Percentiles rank a stretch among this genome's conserved stretches.
These are phyloP conservation scores for Russula dissimulans DNA, from an alignment of 768 basidiomycete species.

Conservation along the genomic window DNA sequence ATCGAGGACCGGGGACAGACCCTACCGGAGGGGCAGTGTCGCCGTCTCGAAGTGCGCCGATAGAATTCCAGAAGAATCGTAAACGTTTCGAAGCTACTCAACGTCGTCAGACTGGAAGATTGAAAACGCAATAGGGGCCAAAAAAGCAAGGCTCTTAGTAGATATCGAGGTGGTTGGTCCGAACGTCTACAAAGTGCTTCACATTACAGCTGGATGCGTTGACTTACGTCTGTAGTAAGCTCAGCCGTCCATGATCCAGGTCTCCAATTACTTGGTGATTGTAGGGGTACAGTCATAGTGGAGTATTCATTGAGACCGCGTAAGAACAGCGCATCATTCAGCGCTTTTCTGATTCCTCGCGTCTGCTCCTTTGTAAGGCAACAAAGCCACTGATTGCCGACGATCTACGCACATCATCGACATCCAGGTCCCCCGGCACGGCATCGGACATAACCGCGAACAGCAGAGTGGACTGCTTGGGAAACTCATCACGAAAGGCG, in stretches of 20 bases:
- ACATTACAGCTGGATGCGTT: neutral
- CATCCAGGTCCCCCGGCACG: conserved; percentile 22
- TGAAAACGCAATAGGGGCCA: neutral
- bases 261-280: conserved; percentile 25
- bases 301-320: conserved; percentile 25
- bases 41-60: conserved; percentile 30
- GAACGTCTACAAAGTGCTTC: neutral
- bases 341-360: conserved; percentile 31
- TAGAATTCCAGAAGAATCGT: conserved; percentile 30
- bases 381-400: neutral
- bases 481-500: conserved; percentile 57
- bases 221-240: conserved; percentile 24
- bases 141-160: neutral
- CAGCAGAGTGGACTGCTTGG: conserved; percentile 48
- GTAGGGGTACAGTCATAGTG: conserved; percentile 27
- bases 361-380: conserved; percentile 25
- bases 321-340: conserved; percentile 55
- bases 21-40: conserved; percentile 29
- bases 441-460: conserved; percentile 50
- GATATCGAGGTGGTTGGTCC: neutral
- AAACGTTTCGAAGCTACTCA: conserved; percentile 21
- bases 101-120: neutral
- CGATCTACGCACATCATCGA: conserved; percentile 9
- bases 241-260: conserved; percentile 23
- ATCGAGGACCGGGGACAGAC: neutral